Evolutionary conservation across 1,139 yeast genomes (phyloP).

Genomic region (Debaryomyces coudertii): DNA sequence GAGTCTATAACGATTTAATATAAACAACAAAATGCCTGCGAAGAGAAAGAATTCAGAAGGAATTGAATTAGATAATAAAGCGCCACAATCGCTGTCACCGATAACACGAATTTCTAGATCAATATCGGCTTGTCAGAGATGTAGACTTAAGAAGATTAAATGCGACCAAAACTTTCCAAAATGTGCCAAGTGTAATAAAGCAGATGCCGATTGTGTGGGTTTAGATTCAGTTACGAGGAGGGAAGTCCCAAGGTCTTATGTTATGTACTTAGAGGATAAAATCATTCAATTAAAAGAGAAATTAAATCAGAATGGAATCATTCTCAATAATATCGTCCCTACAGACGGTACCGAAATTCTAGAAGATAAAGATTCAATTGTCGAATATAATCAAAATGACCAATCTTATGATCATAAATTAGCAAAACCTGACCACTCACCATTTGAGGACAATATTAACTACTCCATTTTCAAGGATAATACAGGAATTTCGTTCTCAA

Average conservation of each 20-base stretch:
- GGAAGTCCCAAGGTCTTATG: slow-evolving; percentile 81
- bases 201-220: slow-evolving; percentile 75
- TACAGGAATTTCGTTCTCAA: slow-evolving; percentile 63
- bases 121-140: slow-evolving; percentile 82
- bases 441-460: not conserved
- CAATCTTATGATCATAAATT: not conserved
- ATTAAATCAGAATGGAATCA: slow-evolving; percentile 47
- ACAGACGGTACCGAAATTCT: not conserved
- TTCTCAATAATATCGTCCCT: slow-evolving; percentile 20
- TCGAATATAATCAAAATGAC: not conserved
- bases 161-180: slow-evolving; percentile 86
- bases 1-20: not conserved
- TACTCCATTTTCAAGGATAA: not conserved
- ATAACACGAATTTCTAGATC: slow-evolving; percentile 47
- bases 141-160: slow-evolving; percentile 75
- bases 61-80: slow-evolving; percentile 8
- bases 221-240: slow-evolving; percentile 87
- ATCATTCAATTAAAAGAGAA: slow-evolving; percentile 57
- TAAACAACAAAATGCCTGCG: slow-evolving; percentile 8
- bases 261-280: slow-evolving; percentile 70
- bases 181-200: slow-evolving; percentile 70
- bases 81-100: slow-evolving; percentile 5
- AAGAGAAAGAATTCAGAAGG: slow-evolving; percentile 8
- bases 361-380: not conserved
- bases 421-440: not conserved